These are phyloP conservation scores for Fistulifera pelliculosa DNA, from an alignment of 108 stramenopile genomes.

Conservation along the genomic window DNA sequence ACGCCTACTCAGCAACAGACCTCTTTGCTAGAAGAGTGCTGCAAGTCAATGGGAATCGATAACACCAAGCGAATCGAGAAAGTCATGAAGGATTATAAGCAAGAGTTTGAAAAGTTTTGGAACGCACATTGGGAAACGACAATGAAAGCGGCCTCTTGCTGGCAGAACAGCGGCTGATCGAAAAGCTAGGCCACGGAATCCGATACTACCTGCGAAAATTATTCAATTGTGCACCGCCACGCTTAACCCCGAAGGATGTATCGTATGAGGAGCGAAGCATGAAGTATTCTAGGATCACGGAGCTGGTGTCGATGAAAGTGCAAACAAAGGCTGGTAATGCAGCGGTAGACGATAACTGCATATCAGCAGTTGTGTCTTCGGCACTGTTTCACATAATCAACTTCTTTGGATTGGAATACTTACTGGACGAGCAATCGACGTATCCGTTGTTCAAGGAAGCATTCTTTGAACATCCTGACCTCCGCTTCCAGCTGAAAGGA, in stretches of 20 bases:
- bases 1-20: neutral
- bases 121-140: neutral
- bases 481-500: neutral
- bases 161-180: neutral
- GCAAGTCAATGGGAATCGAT: neutral
- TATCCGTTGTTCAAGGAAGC: too few species aligned
- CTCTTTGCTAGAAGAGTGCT: neutral
- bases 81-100: neutral
- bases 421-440: neutral
- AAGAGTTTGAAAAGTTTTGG: constrained; percentile 1
- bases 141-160: neutral
- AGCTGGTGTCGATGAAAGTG: neutral
- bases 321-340: too few species aligned
- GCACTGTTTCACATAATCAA: constrained; percentile 2
- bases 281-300: constrained; percentile 1
- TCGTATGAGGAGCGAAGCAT: neutral
- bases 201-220: constrained; percentile 5
- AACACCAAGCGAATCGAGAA: constrained; percentile 2
- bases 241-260: constrained; percentile 1
- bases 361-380: neutral
- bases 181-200: constrained; percentile 4
- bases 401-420: constrained; percentile 6
- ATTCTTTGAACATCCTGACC: neutral
- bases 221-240: neutral
- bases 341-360: neutral